Conservation (phyloP, 2,329 filamentous ascomycete genomes). For the Coccinonectria pachysandricola region DNA sequence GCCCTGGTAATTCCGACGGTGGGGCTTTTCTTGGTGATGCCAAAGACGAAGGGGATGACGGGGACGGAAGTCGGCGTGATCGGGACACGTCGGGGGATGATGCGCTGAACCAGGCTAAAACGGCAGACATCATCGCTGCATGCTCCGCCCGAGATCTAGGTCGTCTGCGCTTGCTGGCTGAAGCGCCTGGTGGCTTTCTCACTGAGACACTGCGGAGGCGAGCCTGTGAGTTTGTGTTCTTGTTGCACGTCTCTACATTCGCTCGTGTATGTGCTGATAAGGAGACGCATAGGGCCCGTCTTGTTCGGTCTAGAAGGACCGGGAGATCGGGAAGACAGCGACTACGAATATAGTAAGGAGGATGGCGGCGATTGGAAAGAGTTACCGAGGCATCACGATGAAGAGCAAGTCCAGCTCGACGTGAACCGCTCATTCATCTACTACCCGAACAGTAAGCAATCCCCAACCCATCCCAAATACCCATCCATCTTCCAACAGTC, state of each 20-base stretch:
- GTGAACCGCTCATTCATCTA: slow-evolving; percentile 96
- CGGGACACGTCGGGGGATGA: too few relatives aligned
- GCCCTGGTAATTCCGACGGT: too few relatives aligned
- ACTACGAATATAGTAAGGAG: slow-evolving; percentile 3
- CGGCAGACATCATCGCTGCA: slow-evolving; percentile 38
- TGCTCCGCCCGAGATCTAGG: slow-evolving; percentile 48
- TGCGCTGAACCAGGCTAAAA: too few relatives aligned
- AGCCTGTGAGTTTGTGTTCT: slow-evolving; percentile 57
- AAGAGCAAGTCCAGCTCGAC: slow-evolving; percentile 84
- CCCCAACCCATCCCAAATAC: background rate
- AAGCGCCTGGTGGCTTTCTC: slow-evolving; percentile 56
- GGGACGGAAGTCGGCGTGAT: too few relatives aligned
- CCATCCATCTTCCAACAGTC: slow-evolving; percentile 14
- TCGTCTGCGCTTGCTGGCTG: slow-evolving; percentile 46
- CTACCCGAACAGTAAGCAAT: slow-evolving; percentile 74
- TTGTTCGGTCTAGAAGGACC: slow-evolving; percentile 35
- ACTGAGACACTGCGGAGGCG: slow-evolving; percentile 56
- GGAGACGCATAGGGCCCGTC: slow-evolving; percentile 58
- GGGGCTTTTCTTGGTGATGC: too few relatives aligned
- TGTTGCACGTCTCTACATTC: slow-evolving; percentile 1
- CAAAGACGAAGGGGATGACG: too few relatives aligned
- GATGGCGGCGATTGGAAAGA: slow-evolving; percentile 39
- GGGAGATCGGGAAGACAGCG: slow-evolving; percentile 8
- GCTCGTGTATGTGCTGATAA: too few relatives aligned
- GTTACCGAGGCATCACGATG: slow-evolving; percentile 72